These are phyloP conservation scores for Torulaspora quercuum DNA, from an alignment of 805 yeast species.

Conservation along the genomic window DNA sequence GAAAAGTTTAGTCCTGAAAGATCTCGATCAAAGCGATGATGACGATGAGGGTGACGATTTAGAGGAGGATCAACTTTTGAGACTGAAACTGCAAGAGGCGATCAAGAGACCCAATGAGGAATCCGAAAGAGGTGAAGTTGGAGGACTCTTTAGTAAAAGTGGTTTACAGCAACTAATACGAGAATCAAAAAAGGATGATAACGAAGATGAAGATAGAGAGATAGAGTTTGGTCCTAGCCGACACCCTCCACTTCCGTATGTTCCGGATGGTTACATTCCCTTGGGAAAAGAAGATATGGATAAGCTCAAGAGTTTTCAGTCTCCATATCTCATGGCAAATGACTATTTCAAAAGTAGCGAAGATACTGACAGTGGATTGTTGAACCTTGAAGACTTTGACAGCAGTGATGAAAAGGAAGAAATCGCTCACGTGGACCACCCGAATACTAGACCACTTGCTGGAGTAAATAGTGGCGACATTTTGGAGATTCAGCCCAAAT, in stretches of 20 bases:
- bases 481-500: constrained; percentile 20
- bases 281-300: constrained; percentile 36
- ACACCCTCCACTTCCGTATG: constrained; percentile 40
- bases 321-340: constrained; percentile 21
- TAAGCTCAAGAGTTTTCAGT: constrained; percentile 24
- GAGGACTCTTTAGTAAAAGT: constrained; percentile 14
- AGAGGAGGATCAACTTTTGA: constrained; percentile 13
- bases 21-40: constrained; percentile 17
- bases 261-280: constrained; percentile 46
- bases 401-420: constrained; percentile 28
- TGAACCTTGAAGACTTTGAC: constrained; percentile 14
- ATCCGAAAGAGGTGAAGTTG: constrained; percentile 16
- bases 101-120: constrained; percentile 33
- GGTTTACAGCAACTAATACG: constrained; percentile 22
- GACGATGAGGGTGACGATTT: constrained; percentile 24
- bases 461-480: constrained; percentile 1
- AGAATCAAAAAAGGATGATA: constrained; percentile 13
- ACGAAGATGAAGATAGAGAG: constrained; percentile 18
- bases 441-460: not conserved
- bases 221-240: constrained; percentile 48
- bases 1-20: constrained; percentile 33
- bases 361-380: constrained; percentile 18
- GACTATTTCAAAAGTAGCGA: constrained; percentile 23
- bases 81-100: constrained; percentile 33
- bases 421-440: not conserved